Conservation (phyloP, 768 basidiomycete genomes). For the Symmetrospora coprosmae region DNA sequence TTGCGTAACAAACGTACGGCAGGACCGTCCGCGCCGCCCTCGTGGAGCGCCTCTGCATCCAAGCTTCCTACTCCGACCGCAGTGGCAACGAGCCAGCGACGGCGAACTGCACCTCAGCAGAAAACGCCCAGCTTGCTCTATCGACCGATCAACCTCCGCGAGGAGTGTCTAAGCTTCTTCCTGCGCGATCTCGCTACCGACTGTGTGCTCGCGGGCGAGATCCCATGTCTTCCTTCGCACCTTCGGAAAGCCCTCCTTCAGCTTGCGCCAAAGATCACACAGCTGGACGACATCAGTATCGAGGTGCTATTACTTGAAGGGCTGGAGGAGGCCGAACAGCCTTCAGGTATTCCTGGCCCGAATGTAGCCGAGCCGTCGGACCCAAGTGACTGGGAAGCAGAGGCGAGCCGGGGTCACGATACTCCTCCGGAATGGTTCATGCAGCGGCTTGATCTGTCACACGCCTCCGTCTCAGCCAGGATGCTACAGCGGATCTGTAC, state of each 20-base stretch:
- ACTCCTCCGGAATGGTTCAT: neutral
- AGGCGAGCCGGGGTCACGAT: neutral
- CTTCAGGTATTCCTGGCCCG: too few species aligned
- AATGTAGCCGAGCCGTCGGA: too few species aligned
- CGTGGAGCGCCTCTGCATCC: too few species aligned
- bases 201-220: neutral
- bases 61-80: too few species aligned
- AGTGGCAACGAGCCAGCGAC: too few species aligned
- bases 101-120: too few species aligned
- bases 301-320: neutral
- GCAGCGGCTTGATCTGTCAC: neutral
- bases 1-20: too few species aligned
- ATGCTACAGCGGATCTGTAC: conserved; percentile 1
- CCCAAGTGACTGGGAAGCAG: neutral
- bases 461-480: neutral
- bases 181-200: neutral
- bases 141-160: neutral
- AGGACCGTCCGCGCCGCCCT: too few species aligned
- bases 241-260: neutral
- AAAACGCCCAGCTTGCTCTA: too few species aligned
- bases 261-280: neutral
- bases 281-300: neutral
- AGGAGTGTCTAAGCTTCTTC: conserved; percentile 1
- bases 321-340: neutral
- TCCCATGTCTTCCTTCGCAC: conserved; percentile 1